phyloP scores from a whole-genome alignment of 176 grass and related monocot genomes.

The Triticum urartu region DNA sequence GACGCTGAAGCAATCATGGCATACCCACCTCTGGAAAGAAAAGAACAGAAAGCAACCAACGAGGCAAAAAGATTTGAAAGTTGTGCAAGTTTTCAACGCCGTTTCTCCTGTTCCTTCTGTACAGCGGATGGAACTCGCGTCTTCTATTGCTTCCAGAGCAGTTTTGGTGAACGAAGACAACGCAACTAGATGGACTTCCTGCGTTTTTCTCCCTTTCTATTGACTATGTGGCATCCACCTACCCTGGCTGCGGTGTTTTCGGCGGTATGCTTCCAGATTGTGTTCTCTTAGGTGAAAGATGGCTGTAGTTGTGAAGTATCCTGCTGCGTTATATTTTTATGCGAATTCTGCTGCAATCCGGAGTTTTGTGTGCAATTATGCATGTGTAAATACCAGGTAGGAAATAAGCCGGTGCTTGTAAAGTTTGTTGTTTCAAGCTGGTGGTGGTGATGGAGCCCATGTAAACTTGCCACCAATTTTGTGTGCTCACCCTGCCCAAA shows the following conservation, averaged over 20 bases:
- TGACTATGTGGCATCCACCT: constrained; percentile 6
- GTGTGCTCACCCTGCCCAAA: constrained; percentile 7
- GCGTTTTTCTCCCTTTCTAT: constrained; percentile 16
- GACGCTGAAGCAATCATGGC: constrained; percentile 7
- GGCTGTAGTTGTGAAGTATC: constrained; percentile 30
- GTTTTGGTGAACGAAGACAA: constrained; percentile 47
- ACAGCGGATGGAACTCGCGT: constrained; percentile 50
- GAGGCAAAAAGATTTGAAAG: constrained; percentile 25
- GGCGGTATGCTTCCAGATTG: constrained; percentile 8
- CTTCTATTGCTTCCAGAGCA: constrained; percentile 11
- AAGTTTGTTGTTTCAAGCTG: neutral
- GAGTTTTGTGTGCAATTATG: constrained; percentile 28
- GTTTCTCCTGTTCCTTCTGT: constrained; percentile 53
- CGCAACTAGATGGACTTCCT: neutral
- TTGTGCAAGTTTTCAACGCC: constrained; percentile 32
- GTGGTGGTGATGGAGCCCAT: neutral
- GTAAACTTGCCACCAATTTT: constrained; percentile 5
- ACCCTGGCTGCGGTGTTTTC: neutral
- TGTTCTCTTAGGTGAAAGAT: constrained; percentile 13
- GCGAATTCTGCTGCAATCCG: constrained; percentile 7
- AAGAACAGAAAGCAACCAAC: neutral
- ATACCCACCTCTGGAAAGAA: constrained; percentile 5
- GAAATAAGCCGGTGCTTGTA: constrained; percentile 2
- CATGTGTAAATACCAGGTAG: constrained; percentile 30
- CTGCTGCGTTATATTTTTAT: constrained; percentile 17